Percentiles rank a stretch among this genome's conserved stretches.
phyloP scores from a whole-genome alignment of 2,329 filamentous ascomycete genomes.

The Fusarium setosum region DNA sequence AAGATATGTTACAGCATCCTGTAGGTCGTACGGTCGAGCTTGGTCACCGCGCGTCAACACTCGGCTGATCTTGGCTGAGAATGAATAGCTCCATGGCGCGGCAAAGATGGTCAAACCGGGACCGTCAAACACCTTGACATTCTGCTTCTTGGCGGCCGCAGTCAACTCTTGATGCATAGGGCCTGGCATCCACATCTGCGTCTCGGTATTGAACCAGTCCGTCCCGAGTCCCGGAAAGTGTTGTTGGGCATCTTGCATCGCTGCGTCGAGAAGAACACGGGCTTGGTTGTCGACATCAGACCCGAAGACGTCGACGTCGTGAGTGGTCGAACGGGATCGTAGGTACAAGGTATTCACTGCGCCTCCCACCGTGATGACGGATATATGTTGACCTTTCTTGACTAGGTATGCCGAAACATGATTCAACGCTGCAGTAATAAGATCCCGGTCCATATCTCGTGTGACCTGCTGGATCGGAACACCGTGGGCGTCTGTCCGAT shows the following conservation, averaged over 20 bases:
- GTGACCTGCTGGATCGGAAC: too few relatives aligned
- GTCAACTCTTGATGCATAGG: not conserved
- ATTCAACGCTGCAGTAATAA: too few relatives aligned
- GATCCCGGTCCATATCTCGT: too few relatives aligned
- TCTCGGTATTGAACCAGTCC: not conserved
- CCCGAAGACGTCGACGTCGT: not conserved
- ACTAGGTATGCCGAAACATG: too few relatives aligned
- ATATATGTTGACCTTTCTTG: not conserved
- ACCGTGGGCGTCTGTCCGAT: too few relatives aligned
- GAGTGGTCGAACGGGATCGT: not conserved
- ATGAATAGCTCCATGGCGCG: slow-evolving; percentile 1
- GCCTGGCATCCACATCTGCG: not conserved
- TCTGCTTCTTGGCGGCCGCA: not conserved
- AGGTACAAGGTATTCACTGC: slow-evolving; percentile 1
- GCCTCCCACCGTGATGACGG: not conserved
- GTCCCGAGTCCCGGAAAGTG: not conserved
- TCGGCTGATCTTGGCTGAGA: not conserved
- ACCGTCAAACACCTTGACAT: not conserved
- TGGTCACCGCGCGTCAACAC: too few relatives aligned
- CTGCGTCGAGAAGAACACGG: not conserved
- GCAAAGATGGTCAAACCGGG: not conserved
- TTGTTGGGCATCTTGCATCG: not conserved
- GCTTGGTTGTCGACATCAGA: not conserved
- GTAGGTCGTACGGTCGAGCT: too few relatives aligned
- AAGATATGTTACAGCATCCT: too few relatives aligned